A percentile compares a stretch with the other conserved stretches of the same genome.
Evolutionary conservation across 75 land plant species (phyloP).

Genomic region (Picea sitchensis): DNA sequence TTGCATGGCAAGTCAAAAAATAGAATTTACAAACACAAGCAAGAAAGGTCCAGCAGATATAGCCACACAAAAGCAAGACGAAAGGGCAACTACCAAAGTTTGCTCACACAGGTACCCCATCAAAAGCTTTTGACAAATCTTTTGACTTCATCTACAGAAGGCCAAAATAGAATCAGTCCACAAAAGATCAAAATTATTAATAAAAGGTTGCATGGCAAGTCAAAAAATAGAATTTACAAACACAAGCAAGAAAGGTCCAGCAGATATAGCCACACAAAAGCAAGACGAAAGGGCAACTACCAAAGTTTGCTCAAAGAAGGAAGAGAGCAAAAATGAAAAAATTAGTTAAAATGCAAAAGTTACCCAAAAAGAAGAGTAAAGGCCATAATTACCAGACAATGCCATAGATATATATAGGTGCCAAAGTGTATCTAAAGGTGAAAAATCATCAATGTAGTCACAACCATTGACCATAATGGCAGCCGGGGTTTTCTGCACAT

Average conservation of each 20-base stretch:
- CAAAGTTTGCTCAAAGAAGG: background rate
- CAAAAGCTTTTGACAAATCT: slow-evolving; percentile 65
- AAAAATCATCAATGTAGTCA: background rate
- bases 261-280: background rate
- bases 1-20: background rate
- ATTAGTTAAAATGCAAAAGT: background rate
- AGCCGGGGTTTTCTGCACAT: background rate
- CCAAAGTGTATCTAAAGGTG: background rate
- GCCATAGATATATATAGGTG: background rate
- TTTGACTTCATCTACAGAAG: slow-evolving; percentile 56
- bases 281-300: background rate
- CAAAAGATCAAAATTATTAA: background rate
- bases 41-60: background rate
- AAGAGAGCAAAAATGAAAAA: background rate
- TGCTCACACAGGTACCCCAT: slow-evolving; percentile 99
- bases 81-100: background rate
- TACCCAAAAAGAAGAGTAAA: background rate
- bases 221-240: background rate
- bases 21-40: background rate
- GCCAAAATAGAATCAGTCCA: slow-evolving; percentile 1
- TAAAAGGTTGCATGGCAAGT: background rate
- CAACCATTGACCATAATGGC: background rate
- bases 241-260: background rate
- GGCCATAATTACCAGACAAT: background rate
- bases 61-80: background rate